Evolutionary conservation across 331 rosid species (phyloP), one percentile per base, ranked within the genome.

Genomic region (Quercus phellos): DNA sequence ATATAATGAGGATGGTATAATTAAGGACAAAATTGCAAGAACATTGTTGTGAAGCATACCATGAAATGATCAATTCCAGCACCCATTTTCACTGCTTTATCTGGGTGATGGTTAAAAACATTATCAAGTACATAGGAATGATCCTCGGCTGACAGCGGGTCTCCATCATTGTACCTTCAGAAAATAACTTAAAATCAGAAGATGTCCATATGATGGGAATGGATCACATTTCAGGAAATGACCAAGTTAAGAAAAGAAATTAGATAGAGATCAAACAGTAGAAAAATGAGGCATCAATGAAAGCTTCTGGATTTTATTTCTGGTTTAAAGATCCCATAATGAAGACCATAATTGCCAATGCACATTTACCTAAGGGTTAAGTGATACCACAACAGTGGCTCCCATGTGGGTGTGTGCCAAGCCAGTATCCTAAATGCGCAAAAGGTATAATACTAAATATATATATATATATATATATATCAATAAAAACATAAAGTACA

Each of bases 141-240:
- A 81, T 94, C 99, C 8, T 90, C 96, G 1, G 85, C 87, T 72
- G 91, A 81, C 30, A 94, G 74, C 1, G 96, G 97, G 73, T 94
- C 98, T 55, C 98, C 98, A 80, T 94, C 99, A 27, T 74, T 91
- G 81, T 90, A 92, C 88, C 98, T 94, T 70, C 74, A 80, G n/a
- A 68, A n/a, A 71, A 55, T 66, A 78, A 82, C 42, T 53, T 70
- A 84, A 70, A 61, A 84, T 63, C 60, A 77, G 8, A 79, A 78
- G 53, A 74, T 46, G 74, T 46, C 51, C 42, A 77, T 67, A 9
- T 38, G 74, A 77, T 64, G 32, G 59, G 30, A 67, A 53, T 18
- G 32, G 16, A 38, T 38, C 46, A 38, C 3, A 38, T 38, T 38
- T 38, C 59, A 51, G 18, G 21, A 70, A 70, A 71, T 58, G 24